A percentile compares a stretch with the other conserved stretches of the same genome.
These are phyloP conservation scores for Fragosphaeria purpurea DNA, from an alignment of 2,329 filamentous ascomycete genomes.

Conservation along the genomic window DNA sequence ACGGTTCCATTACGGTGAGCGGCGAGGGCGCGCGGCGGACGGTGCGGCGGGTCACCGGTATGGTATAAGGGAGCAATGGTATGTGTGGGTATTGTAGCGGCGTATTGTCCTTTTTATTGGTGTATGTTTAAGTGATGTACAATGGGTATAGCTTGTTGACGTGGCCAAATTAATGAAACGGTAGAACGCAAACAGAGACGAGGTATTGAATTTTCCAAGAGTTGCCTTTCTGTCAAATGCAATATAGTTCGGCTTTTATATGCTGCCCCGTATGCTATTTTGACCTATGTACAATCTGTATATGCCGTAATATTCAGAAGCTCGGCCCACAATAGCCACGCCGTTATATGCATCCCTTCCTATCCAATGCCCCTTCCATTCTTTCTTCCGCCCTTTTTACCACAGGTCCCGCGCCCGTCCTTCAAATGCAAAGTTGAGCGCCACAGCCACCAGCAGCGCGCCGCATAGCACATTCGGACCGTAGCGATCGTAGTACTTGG, in stretches of 20 bases:
- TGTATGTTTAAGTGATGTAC: not conserved
- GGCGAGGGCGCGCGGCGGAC: conserved; percentile 79
- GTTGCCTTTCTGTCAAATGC: no score
- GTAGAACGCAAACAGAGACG: not conserved
- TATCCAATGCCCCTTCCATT: no score
- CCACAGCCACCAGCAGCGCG: conserved; percentile 63
- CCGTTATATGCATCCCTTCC: no score
- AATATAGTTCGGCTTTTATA: no score
- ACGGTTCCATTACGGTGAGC: conserved; percentile 68
- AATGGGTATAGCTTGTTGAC: not conserved
- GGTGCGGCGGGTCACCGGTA: conserved; percentile 60
- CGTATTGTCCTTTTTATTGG: no score
- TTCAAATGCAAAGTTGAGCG: conserved; percentile 71
- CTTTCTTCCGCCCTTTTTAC: conserved; percentile 21
- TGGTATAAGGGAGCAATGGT: no score
- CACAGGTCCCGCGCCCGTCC: conserved; percentile 50
- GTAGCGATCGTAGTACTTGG: conserved; percentile 83
- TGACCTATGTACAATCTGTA: no score
- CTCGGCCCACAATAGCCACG: no score
- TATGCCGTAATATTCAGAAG: no score
- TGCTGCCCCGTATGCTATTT: no score
- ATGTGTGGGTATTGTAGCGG: no score
- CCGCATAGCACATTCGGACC: conserved; percentile 71
- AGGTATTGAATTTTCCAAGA: not conserved
- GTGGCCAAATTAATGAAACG: not conserved